Evolutionary conservation across 2,329 filamentous ascomycete species (phyloP), one percentile per base, ranked within the genome.

Genomic region (Davidsoniella virescens): DNA sequence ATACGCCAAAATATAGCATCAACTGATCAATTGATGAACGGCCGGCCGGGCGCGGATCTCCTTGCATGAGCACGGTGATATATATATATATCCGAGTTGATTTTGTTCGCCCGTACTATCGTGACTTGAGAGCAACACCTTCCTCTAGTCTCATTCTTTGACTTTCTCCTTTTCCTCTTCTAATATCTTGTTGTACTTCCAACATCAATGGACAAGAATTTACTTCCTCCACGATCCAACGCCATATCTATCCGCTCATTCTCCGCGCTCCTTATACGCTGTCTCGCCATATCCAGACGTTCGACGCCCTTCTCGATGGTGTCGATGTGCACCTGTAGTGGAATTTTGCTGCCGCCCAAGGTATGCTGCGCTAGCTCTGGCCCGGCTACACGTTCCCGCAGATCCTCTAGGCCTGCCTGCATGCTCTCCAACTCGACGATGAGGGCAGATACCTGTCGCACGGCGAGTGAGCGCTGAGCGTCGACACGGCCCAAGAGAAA

Each of bases 391-490:
- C 80, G 68, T 53, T 87, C 82, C 18, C 82, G 69, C 56, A 93
- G 62, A 57, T 87, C 82, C 56, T 80, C 78, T 10, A 93, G 65
- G 42, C 78, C 78, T 2, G 77, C 73, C 56, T 80, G 75, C 54
- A 92, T 90, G 50, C 76, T 76, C 62, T 85, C 76, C 36, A 92
- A 70, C 58, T 87, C 84, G 40, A 86, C 65, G 14, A 92, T 67
- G 0, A 87, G 78, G 2, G 71, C 71, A 14, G 67, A 73, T n/a
- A 93, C 75, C 60, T 87, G 84, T 14, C 67, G 68, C 49, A 81
- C 75, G 0, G 84, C 84, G 4, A 69, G 68, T 44, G 71, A 71
- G 23, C 83, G 72, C 64, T 90, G 85, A 5, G 60, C 59, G 20
- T 75, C 72, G n/a, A 92, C 80, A 53, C 79, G 71, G 1, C 67